Evolutionary conservation across 257 asterid genomes (phyloP), one percentile per base, ranked within the genome.

Genomic region (Phtheirospermum japonicum): DNA sequence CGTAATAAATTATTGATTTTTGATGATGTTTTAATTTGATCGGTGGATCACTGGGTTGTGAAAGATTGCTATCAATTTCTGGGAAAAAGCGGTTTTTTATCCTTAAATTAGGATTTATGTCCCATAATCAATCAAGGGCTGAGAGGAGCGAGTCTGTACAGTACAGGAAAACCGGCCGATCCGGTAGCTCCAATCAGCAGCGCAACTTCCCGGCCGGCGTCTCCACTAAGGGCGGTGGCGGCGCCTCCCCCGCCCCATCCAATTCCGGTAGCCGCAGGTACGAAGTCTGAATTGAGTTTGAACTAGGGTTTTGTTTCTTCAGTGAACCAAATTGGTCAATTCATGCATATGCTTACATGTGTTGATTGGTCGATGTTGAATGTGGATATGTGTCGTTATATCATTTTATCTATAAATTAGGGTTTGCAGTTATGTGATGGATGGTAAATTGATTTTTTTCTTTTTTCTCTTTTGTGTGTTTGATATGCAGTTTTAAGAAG

Each of bases 81-180:
- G 62, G 76, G 50, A 50, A 67, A 62, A 67, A 65, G 66, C 61
- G 67, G 32, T 64, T 66, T 14, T 64, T 59, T 16, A n/a, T n/a
- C 53, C 49, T 58, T 36, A 17, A 73, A 71, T 42, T 61, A 57
- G 85, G 62, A 80, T 78, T 73, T 80, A 83, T 83, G 87, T 78
- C 90, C 86, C 80, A 73, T 9, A 80, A 75, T 80, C 86, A 69
- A 78, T 77, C 83, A 68, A 76, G 71, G 69, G 74, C 62, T 66
- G 81, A 78, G 65, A 77, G 83, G 80, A 80, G 74, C 82, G 84
- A 79, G 49, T 71, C 82, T 12, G 11, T 80, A 8, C 83, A 73
- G 67, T 67, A 71, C 73, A 71, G 60, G 69, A 82, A 66, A 76
- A 61, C 77, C 64, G 77, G 74, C 57, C 85, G 81, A 82, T 72